Evolutionary conservation across 2,329 filamentous ascomycete species (phyloP), one percentile per base, ranked within the genome.

Genomic region (Fusarium sp.): DNA sequence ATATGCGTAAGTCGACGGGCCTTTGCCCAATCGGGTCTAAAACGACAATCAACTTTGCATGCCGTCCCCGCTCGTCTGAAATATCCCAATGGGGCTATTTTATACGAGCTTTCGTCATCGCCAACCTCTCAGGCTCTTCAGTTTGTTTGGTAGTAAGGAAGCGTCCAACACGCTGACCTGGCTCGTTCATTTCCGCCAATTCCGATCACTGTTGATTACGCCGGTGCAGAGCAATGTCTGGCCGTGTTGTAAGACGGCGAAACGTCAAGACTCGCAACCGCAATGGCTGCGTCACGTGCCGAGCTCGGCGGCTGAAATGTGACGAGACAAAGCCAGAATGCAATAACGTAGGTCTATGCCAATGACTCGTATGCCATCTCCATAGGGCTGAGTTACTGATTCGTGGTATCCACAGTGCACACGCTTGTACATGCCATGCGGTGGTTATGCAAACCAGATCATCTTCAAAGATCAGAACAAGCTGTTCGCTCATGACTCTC

Each of bases 391-490:
- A 15, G 22, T 18, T 15, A 10, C 33, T 38, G 5, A n/a, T 28
- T 15, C 10, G 24, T 41, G 0, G 7, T 10, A 18, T 3, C 12
- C 13, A n/a, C 24, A 71, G 69, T 71, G 69, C 11, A 52, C 31
- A 13, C 56, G 67, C 7, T 31, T 74, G 12, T 51, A 42, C 7
- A 48, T 74, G 7, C 67, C 64, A 3, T 74, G 72, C 15, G 68
- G 71, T n/a, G 72, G 72, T 1, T 74, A 74, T 20, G 54, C 64
- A 15, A 54, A 56, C 15, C 69, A 66, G 3, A 59, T 74, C 11
- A 51, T 72, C 7, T 74, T 74, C 44, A 74, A 68, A 15, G 71
- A 74, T 36, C 72, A 74, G 15, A 74, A 64, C 12, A 66, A 72
- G 24, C 33, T 72, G 2, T 57, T 72, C 12, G 56, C 49, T 8